Base-by-base conservation (phyloP, 805 yeast species). In the Priceomyces fermenticarens region DNA sequence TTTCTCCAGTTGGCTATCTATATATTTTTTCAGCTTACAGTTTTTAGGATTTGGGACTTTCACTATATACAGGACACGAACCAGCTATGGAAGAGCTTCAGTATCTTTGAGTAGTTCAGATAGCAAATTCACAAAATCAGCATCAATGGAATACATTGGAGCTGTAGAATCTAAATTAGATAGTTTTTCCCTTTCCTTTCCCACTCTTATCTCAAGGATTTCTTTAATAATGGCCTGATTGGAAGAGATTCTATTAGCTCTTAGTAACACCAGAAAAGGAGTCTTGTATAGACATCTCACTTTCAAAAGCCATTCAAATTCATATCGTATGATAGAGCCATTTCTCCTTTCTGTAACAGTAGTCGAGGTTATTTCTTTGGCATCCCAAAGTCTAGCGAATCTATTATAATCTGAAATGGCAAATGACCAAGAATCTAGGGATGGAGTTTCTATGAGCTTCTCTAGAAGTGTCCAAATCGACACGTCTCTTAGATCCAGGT, bases 391-490 rank as follows among this genome's bases (percentile, higher is more conserved):
- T 30, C 15, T 30, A 30, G 15, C 15, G 7, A 30, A 14, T 8
- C 32, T 30, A 30, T 30, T 30, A 30, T 30, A 30, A 30, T 14
- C 15, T 12, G 15, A 12, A 32, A 13, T n/a, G 35, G 12, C 25
- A 13, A 6, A 13, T 15, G 15, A 23, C 7, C 10, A 11, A 4
- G 20, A 16, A 15, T 13, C 20, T 5, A 12, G 10, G 15, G 16
- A 32, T 16, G 20, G 20, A 15, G 20, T 32, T 23, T 15, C 15
- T 14, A 32, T 32, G 5, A 32, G 15, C 20, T 32, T 13, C 13
- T 41, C 41, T 25, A 60, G 36, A 12, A 42, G 41, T 25, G 43
- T 41, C 66, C 66, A 60, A 28, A 59, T 17, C 3, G 63, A 57
- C 1, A 47, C 48, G 41, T 60, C 66, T 7, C 41, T 37, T 13